Evolutionary conservation across 1,284 basidiomycete species (phyloP).

Genomic region (Puccinia triticina): DNA sequence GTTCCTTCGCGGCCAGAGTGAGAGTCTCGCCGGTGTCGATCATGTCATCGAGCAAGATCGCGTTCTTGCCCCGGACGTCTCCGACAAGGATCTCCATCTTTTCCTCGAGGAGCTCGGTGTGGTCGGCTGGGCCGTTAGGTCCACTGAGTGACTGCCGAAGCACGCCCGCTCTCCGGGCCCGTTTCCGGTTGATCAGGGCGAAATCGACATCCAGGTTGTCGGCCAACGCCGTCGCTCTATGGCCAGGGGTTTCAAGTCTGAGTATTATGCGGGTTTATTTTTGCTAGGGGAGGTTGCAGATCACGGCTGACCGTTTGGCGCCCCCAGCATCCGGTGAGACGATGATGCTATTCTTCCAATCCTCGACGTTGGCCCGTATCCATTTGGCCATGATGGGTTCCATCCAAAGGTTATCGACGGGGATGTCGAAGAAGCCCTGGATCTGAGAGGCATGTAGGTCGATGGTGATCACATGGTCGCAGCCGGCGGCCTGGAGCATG

Average conservation of each 20-base stretch:
- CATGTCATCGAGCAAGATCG: conserved; percentile 97
- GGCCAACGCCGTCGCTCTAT: conserved; percentile 86
- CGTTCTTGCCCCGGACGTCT: conserved; percentile 91
- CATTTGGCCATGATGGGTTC: conserved; percentile 60
- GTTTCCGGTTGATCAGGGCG: conserved; percentile 91
- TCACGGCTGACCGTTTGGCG: conserved; percentile 76
- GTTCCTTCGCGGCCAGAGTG: conserved; percentile 77
- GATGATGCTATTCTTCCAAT: conserved; percentile 86
- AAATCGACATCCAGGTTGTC: conserved; percentile 96
- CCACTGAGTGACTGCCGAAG: conserved; percentile 24
- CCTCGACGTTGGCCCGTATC: conserved; percentile 83
- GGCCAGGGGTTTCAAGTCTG: neutral
- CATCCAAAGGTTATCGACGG: conserved; percentile 87
- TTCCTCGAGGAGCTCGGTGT: conserved; percentile 61
- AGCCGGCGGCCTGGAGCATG: conserved; percentile 93
- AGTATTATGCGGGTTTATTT: neutral
- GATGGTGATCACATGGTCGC: conserved; percentile 98
- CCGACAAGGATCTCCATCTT: conserved; percentile 93
- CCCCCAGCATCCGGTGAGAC: conserved; percentile 97
- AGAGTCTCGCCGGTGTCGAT: conserved; percentile 92
- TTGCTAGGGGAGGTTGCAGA: neutral
- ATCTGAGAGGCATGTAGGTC: conserved; percentile 98
- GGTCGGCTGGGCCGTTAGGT: conserved; percentile 52
- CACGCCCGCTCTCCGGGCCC: conserved; percentile 59
- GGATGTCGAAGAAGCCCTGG: conserved; percentile 98